Base-by-base conservation (phyloP, 495 filamentous ascomycete genomes). In the Tuber indicum region DNA sequence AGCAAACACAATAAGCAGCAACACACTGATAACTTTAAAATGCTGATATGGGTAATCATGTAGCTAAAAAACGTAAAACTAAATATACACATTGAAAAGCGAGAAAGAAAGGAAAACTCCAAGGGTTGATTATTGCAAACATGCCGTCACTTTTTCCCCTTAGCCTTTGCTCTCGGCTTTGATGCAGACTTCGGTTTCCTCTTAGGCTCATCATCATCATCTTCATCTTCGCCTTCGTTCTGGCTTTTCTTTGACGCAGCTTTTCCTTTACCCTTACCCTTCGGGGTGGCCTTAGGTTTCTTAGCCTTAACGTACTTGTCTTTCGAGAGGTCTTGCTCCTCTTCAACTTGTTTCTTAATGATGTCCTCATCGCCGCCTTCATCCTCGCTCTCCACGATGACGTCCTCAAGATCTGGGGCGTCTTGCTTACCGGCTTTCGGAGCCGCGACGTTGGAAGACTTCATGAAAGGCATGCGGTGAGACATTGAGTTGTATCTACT, bases 401-500 rank as follows among this genome's bases (percentile, higher is more conserved):
- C 95, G 84, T 99, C 96, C 84, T 99, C 96, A 71, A 99, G 88
- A 86, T 99, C 96, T 0, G 96, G 96, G 75, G 91, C 91, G 71
- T 93, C 93, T 85, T 91, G 95, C 72, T 88, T 85, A 74, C 86
- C 84, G 72, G 88, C 87, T 83, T 90, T 91, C 77, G 93, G 92
- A 32, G 92, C 79, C 14, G 90, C 82, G 36, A 96, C 89, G 80
- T 87, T 91, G 85, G 89, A 92, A 14, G 94, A 92, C 85, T 97
- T 97, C 90, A 98, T 97, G 86, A 97, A 99, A 6, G 96, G 94
- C 71, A 98, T 85, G 0, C 95, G 96, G 82, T 99, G 96, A 3
- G 92, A 91, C 84, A 89, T 90, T 69, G 87, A 84, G 80, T 99
- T 99, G 84, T 99, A 99, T 74, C 91, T 93, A 76, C 47, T 72